phyloP scores from a whole-genome alignment of 352 stramenopile genomes.

The Globisporangium middletonii region DNA sequence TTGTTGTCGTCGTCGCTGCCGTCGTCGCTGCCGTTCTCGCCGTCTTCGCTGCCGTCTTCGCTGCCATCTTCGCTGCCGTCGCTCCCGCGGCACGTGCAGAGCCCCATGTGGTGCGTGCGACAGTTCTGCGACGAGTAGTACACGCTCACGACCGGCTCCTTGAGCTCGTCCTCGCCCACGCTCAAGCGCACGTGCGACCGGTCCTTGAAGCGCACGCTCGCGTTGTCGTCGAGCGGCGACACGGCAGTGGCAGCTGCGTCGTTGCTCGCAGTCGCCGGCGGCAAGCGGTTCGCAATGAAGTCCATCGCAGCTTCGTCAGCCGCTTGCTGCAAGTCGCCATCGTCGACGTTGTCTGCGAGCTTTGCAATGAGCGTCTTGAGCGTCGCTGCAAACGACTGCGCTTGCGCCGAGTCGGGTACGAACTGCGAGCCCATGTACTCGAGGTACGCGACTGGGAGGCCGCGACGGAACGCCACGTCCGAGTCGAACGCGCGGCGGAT shows the following conservation, averaged over 20 bases:
- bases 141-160: conserved; percentile 55
- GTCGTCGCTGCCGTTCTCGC: conserved; percentile 17
- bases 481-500: conserved; percentile 77
- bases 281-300: conserved; percentile 68
- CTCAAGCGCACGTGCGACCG: conserved; percentile 63
- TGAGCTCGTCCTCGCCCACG: conserved; percentile 51
- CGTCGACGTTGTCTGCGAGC: conserved; percentile 38
- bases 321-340: conserved; percentile 55
- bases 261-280: conserved; percentile 23
- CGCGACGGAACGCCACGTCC: conserved; percentile 63
- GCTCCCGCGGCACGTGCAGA: conserved; percentile 50
- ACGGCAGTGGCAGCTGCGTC: conserved; percentile 7
- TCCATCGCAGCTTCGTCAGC: conserved; percentile 75
- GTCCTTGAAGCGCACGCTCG: conserved; percentile 55
- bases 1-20: conserved; percentile 21
- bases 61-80: conserved; percentile 13
- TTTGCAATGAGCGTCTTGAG: conserved; percentile 48
- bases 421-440: conserved; percentile 72
- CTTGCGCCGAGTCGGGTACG: conserved; percentile 25
- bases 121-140: conserved; percentile 78
- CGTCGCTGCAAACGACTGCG: conserved; percentile 36
- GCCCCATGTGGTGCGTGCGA: conserved; percentile 75
- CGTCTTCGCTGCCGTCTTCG: conserved; percentile 20
- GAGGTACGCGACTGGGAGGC: conserved; percentile 70
- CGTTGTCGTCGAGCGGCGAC: conserved; percentile 35